A percentile compares a stretch with the other conserved stretches of the same genome.
These are phyloP conservation scores for Spirogloea muscicola DNA, from an alignment of 139 green algal species.

Conservation along the genomic window DNA sequence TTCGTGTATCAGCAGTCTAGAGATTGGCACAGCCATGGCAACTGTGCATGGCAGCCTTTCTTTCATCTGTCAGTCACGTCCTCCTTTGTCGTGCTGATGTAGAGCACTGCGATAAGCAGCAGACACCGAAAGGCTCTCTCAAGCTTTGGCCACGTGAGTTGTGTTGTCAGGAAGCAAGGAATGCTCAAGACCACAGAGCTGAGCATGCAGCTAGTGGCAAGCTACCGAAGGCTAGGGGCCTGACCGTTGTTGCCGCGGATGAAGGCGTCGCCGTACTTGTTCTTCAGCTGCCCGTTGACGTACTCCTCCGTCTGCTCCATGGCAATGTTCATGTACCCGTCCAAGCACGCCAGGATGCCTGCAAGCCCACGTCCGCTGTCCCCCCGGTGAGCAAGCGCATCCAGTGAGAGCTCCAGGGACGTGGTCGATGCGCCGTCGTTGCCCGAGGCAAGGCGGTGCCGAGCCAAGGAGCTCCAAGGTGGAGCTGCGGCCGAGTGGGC, in stretches of 20 bases:
- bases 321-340: slow-evolving; percentile 99
- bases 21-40: too few relatives aligned
- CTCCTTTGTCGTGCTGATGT: slow-evolving; percentile 8
- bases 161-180: background rate
- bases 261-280: slow-evolving; percentile 99
- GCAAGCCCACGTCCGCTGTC: too few relatives aligned
- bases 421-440: too few relatives aligned
- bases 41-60: too few relatives aligned
- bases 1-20: too few relatives aligned
- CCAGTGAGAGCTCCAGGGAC: too few relatives aligned
- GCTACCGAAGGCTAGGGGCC: background rate
- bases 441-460: too few relatives aligned
- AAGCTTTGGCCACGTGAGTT: too few relatives aligned
- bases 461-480: too few relatives aligned
- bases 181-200: background rate
- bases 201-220: background rate
- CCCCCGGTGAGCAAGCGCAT: too few relatives aligned
- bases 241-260: slow-evolving; percentile 97
- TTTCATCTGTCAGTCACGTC: too few relatives aligned
- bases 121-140: background rate
- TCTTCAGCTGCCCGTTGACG: slow-evolving; percentile 97
- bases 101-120: background rate
- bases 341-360: slow-evolving; percentile 91
- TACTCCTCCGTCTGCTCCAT: slow-evolving; percentile 99
- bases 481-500: too few relatives aligned